phyloP scores from a whole-genome alignment of 140 eudicot species.

The Flaveria floridana region DNA sequence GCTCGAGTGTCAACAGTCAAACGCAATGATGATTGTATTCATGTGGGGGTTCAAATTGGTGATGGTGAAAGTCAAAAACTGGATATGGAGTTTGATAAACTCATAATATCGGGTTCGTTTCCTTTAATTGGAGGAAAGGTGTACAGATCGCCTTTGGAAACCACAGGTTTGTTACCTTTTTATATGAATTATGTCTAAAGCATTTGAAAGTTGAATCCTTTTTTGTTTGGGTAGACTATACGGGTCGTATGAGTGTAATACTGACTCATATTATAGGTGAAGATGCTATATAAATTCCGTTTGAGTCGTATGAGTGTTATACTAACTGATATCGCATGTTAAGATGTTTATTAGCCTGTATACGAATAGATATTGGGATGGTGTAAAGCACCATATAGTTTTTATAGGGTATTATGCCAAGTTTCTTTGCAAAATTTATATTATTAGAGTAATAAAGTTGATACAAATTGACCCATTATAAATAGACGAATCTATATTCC shows the following conservation, averaged over 20 bases:
- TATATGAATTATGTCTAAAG: neutral
- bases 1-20: conserved; percentile 34
- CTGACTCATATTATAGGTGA: neutral
- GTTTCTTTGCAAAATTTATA: neutral
- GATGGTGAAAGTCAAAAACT: conserved; percentile 13
- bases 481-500: neutral
- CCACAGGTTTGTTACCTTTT: conserved; percentile 28
- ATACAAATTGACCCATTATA: neutral
- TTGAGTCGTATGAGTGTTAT: neutral
- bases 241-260: neutral
- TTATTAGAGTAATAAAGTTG: neutral
- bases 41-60: conserved; percentile 5
- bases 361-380: neutral
- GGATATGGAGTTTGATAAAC: conserved; percentile 45
- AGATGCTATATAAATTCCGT: neutral
- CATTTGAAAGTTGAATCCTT: neutral
- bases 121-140: conserved; percentile 34
- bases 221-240: neutral
- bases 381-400: neutral
- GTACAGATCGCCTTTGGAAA: conserved; percentile 34
- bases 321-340: neutral
- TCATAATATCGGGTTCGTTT: conserved; percentile 46
- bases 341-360: too few species aligned
- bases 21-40: conserved; percentile 15
- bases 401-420: neutral